Percentiles rank a stretch among this genome's conserved stretches.
Evolutionary conservation across 1,284 basidiomycete species (phyloP).

Genomic region (Rhodotorula sp.): DNA sequence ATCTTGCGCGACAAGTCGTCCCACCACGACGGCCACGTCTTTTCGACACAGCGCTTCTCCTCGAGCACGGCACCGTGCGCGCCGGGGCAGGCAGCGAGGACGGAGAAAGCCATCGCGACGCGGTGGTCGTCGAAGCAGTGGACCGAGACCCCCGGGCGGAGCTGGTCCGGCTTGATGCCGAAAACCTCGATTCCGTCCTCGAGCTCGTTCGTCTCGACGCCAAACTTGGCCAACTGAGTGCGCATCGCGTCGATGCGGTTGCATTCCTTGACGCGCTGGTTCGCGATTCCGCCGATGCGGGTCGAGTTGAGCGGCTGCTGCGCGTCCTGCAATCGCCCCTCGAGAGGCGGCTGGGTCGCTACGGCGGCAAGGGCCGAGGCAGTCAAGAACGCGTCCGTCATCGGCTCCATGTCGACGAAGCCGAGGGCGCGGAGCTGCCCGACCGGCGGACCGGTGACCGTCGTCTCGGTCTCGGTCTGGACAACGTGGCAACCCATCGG

Average conservation of each 20-base stretch:
- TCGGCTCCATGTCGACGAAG: slow-evolving; percentile 96
- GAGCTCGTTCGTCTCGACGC: slow-evolving; percentile 86
- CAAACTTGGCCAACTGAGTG: slow-evolving; percentile 93
- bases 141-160: slow-evolving; percentile 70
- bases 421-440: slow-evolving; percentile 80
- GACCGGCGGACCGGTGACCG: slow-evolving; percentile 83
- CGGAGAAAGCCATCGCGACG: slow-evolving; percentile 97
- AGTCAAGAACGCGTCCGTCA: slow-evolving; percentile 99
- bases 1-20: slow-evolving; percentile 97
- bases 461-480: slow-evolving; percentile 85
- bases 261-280: slow-evolving; percentile 98
- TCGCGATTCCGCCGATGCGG: slow-evolving; percentile 91
- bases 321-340: slow-evolving; percentile 40
- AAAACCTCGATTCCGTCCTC: slow-evolving; percentile 91
- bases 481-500: slow-evolving; percentile 91
- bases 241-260: slow-evolving; percentile 97
- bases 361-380: slow-evolving; percentile 89
- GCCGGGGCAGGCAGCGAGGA: slow-evolving; percentile 72
- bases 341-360: slow-evolving; percentile 59
- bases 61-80: slow-evolving; percentile 71
- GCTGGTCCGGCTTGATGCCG: slow-evolving; percentile 62
- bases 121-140: slow-evolving; percentile 98
- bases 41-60: slow-evolving; percentile 97
- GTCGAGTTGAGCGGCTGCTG: slow-evolving; percentile 58
- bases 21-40: slow-evolving; percentile 99